Base-by-base conservation (phyloP, 148 eudicot genomes). In the Vaccinium myrtillus region DNA sequence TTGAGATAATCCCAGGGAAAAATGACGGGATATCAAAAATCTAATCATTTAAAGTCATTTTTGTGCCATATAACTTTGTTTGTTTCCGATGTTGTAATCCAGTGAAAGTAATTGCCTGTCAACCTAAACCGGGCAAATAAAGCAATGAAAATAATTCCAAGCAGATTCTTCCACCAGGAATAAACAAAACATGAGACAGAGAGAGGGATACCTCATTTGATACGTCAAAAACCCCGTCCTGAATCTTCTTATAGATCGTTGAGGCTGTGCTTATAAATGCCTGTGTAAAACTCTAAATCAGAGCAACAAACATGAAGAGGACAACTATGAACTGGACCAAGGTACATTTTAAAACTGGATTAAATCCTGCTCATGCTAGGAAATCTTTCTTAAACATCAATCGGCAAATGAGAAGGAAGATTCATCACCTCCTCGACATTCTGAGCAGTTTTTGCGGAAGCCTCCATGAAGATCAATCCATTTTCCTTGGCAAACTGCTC, bases 401-500 rank as follows among this genome's bases (percentile, higher is more conserved):
- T 3, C 61, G 58, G 19, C 12, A 70, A 12, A 75, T 8, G 3
- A 53, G 23, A 43, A 48, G 15, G 12, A 75, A 83, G 14, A 76
- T 25, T 79, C 75, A 23, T 83, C 83, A 91, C 93, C 91, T 91
- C 93, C 83, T 91, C 91, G 49, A 91, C 93, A 87, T 89, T 89
- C 84, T 88, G 89, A 86, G 93, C 91, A 65, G 93, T 91, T 87
- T 87, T 91, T 25, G 93, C 93, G 9, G 93, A 91, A 77, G 88
- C 88, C 83, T 91, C 93, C 90, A 89, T 89, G 84, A 91, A 91
- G 77, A 91, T 85, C 89, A 91, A 84, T 53, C 93, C 93, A 70
- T 91, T 82, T 69, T 91, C 91, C 86, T 85, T 91, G 36, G 93
- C 93, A 77, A 91, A 91, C 80, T 89, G 93, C 69, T 91, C 91